Evolutionary conservation across 805 yeast genomes (phyloP).

Genomic region (Metschnikowia kofuensis): DNA sequence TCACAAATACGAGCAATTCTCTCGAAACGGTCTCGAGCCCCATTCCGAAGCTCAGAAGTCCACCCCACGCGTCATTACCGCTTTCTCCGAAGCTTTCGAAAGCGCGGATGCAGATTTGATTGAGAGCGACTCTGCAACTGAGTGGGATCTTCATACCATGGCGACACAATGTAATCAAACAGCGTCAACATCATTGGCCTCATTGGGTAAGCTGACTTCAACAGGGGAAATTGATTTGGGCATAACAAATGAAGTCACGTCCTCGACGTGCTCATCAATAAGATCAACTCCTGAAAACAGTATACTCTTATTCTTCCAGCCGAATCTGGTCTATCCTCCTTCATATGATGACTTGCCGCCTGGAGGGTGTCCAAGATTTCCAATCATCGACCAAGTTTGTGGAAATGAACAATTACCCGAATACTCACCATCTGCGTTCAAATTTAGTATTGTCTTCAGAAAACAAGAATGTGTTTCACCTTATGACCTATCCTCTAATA

Average conservation of each 20-base stretch:
- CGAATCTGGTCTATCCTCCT: conserved; percentile 39
- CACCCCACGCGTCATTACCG: too few species aligned
- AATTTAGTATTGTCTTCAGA: conserved; percentile 54
- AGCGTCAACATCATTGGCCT: not conserved
- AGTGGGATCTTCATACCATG: not conserved
- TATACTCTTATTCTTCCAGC: conserved; percentile 33
- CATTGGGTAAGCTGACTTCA: not conserved
- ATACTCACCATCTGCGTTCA: conserved; percentile 64
- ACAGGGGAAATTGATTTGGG: not conserved
- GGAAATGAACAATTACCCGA: conserved; percentile 52
- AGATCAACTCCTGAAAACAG: conserved; percentile 9
- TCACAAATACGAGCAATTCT: too few species aligned
- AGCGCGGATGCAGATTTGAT: not conserved
- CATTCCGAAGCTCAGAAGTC: too few species aligned
- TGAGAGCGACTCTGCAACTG: not conserved
- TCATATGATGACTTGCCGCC: conserved; percentile 36
- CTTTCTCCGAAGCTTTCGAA: not conserved
- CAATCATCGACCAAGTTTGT: conserved; percentile 17
- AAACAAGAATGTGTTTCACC: conserved; percentile 80
- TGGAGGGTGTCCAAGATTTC: conserved; percentile 43
- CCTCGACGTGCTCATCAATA: not conserved
- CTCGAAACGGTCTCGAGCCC: too few species aligned
- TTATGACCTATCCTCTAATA: conserved; percentile 59
- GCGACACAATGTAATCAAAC: not conserved
- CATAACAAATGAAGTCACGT: not conserved